These are phyloP conservation scores for Cordyceps pruinosa DNA, from an alignment of 2,329 filamentous ascomycete species.

Conservation along the genomic window DNA sequence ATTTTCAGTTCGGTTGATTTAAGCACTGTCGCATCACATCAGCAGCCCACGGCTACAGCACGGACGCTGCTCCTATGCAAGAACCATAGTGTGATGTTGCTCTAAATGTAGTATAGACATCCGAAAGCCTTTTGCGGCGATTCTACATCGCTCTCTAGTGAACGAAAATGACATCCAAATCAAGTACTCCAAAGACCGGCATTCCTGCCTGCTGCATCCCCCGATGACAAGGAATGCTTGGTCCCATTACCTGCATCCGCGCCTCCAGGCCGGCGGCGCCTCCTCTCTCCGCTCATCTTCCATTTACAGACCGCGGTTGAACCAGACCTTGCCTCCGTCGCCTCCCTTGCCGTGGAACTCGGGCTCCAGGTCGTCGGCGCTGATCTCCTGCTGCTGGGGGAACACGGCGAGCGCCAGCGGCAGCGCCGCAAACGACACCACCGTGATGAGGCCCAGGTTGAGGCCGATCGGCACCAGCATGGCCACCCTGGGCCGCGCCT, in stretches of 20 bases:
- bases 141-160: background rate
- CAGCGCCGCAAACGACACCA: conserved; percentile 80
- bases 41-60: background rate
- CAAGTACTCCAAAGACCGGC: background rate
- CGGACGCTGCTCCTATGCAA: no score
- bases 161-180: background rate
- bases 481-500: conserved; percentile 61
- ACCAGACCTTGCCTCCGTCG: conserved; percentile 77
- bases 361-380: conserved; percentile 67
- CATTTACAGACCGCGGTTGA: conserved; percentile 82
- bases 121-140: background rate
- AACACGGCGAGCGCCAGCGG: conserved; percentile 88
- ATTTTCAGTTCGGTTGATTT: background rate
- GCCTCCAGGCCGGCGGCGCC: background rate
- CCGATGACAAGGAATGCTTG: background rate
- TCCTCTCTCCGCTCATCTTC: no score
- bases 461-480: conserved; percentile 58
- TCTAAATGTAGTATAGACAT: background rate
- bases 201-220: background rate
- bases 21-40: background rate
- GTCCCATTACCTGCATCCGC: no score
- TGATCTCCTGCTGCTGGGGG: conserved; percentile 80
- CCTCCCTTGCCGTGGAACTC: conserved; percentile 82
- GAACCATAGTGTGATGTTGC: background rate
- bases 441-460: conserved; percentile 81